Conservation (phyloP, 1,139 yeast genomes). For the Kodamaea sp. region DNA sequence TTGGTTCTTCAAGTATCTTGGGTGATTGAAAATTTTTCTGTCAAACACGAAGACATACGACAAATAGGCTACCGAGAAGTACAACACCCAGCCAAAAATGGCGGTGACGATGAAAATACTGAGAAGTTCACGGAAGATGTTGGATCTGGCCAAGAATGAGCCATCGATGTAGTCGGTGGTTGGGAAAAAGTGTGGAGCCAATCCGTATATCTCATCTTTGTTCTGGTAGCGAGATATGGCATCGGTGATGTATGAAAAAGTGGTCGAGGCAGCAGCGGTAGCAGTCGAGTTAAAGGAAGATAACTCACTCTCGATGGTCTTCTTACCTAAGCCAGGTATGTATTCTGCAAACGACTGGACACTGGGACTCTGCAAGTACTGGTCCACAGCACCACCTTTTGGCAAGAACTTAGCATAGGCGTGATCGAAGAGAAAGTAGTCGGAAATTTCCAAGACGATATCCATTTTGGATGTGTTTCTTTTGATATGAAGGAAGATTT, state of each 20-base stretch:
- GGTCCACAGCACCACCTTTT: slow-evolving; percentile 28
- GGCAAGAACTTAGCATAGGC: slow-evolving; percentile 59
- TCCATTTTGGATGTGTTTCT: no score
- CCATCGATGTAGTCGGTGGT: slow-evolving; percentile 56
- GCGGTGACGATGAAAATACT: slow-evolving; percentile 73
- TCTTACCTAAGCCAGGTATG: neutral
- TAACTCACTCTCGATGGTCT: slow-evolving; percentile 1
- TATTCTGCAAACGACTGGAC: neutral
- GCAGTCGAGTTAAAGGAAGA: slow-evolving; percentile 11
- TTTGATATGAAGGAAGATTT: no score
- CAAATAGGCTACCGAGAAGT: slow-evolving; percentile 71
- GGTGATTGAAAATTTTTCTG: slow-evolving; percentile 88
- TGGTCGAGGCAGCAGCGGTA: slow-evolving; percentile 18
- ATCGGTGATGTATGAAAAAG: slow-evolving; percentile 18
- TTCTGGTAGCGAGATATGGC: slow-evolving; percentile 30
- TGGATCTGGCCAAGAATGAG: slow-evolving; percentile 71
- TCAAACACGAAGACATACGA: slow-evolving; percentile 82
- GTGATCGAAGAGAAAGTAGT: slow-evolving; percentile 69
- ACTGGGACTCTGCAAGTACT: slow-evolving; percentile 8
- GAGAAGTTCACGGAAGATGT: slow-evolving; percentile 66
- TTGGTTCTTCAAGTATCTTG: slow-evolving; percentile 92
- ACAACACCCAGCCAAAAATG: slow-evolving; percentile 81
- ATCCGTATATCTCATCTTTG: slow-evolving; percentile 42
- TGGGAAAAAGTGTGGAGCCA: slow-evolving; percentile 34
- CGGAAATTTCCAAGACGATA: slow-evolving; percentile 78